phyloP scores from a whole-genome alignment of 129 eudicot genomes.

The Glebionis coronaria region DNA sequence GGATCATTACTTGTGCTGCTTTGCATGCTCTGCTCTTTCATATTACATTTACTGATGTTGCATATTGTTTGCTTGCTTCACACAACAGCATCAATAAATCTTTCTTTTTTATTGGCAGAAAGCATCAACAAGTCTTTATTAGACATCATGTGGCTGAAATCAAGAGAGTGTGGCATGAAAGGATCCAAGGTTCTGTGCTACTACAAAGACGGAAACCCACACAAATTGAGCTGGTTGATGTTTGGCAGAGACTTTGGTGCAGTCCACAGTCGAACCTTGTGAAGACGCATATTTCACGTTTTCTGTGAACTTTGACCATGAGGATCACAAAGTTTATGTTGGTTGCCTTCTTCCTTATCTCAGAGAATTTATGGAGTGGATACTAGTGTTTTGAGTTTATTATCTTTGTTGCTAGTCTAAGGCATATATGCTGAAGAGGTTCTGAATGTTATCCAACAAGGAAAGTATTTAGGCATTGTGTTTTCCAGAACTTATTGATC shows the following conservation, averaged over 20 bases:
- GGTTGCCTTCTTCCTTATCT: constrained; percentile 95
- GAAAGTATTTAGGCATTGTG: no score
- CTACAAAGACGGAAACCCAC: no score
- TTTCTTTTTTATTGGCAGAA: no score
- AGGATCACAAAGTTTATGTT: constrained; percentile 83
- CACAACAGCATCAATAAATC: no score
- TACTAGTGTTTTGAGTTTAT: constrained; percentile 87
- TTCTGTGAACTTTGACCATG: constrained; percentile 70
- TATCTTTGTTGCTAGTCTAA: constrained; percentile 96
- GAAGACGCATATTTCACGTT: constrained; percentile 91
- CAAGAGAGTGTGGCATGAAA: no score
- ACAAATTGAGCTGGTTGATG: constrained; percentile 11
- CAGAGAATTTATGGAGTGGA: constrained; percentile 77
- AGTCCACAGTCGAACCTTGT: constrained; percentile 92
- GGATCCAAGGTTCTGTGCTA: no score
- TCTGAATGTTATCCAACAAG: constrained; percentile 96
- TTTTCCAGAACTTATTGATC: no score
- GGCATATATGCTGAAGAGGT: constrained; percentile 97
- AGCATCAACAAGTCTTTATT: no score
- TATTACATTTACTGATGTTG: neutral
- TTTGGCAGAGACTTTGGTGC: constrained; percentile 96
- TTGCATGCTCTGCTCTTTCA: neutral
- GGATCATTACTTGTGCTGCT: neutral
- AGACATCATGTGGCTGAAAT: no score
- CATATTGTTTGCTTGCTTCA: no score